A percentile compares a stretch with the other conserved stretches of the same genome.
These are phyloP conservation scores for Bimuria novae-zelandiae DNA, from an alignment of 2,329 filamentous ascomycete genomes.

Conservation along the genomic window DNA sequence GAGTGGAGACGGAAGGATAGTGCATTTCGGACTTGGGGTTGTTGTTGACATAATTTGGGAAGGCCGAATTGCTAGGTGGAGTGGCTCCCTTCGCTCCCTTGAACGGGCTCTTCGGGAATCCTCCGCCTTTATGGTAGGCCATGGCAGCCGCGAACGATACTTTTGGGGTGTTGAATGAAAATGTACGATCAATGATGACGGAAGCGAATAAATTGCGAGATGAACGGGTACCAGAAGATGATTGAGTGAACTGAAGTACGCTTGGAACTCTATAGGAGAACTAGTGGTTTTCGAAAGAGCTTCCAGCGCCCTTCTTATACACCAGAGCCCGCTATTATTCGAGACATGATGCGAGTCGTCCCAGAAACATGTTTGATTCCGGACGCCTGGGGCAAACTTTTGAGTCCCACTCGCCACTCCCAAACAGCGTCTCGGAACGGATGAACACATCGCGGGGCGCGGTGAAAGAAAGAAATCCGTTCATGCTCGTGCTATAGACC, in stretches of 20 bases:
- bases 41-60: neutral
- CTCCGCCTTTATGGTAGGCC: neutral
- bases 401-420: neutral
- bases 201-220: neutral
- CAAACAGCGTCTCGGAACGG: neutral
- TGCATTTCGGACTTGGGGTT: neutral
- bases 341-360: neutral
- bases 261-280: neutral
- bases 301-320: neutral
- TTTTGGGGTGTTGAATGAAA: neutral
- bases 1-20: neutral
- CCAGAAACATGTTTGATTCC: neutral
- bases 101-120: neutral
- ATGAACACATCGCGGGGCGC: neutral
- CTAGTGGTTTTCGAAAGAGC: neutral
- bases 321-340: neutral
- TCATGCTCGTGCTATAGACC: neutral
- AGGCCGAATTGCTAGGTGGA: neutral
- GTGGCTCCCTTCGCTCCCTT: neutral
- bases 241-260: neutral
- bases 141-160: neutral
- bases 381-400: neutral
- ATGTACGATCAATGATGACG: neutral
- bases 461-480: neutral
- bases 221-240: neutral